Evolutionary conservation across 768 basidiomycete species (phyloP).

Genomic region (Phlegmacium glaucopus): DNA sequence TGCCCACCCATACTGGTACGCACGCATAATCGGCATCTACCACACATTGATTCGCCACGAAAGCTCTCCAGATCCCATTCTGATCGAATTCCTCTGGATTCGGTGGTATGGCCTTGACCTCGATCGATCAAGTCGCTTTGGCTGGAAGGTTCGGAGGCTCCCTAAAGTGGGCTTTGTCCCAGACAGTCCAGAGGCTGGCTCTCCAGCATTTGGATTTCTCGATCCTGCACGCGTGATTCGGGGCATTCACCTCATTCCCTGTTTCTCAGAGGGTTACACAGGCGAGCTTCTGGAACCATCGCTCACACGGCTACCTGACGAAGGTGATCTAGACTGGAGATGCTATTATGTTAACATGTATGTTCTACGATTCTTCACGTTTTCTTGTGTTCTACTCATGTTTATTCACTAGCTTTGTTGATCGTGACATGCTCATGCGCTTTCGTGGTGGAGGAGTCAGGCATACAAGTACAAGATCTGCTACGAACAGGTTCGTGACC

Average conservation of each 20-base stretch:
- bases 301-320: neutral
- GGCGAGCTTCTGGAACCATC: slow-evolving; percentile 7
- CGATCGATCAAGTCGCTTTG: slow-evolving; percentile 7
- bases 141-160: slow-evolving; percentile 26
- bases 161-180: slow-evolving; percentile 35
- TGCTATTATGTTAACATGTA: slow-evolving; percentile 34
- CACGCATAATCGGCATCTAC: slow-evolving; percentile 24
- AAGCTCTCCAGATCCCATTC: neutral
- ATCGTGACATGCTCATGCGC: slow-evolving; percentile 28
- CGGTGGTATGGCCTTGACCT: slow-evolving; percentile 18
- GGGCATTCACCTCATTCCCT: slow-evolving; percentile 37
- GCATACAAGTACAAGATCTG: slow-evolving; percentile 12
- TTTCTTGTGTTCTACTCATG: neutral
- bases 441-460: slow-evolving; percentile 26
- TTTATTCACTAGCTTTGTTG: slow-evolving; percentile 21
- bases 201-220: slow-evolving; percentile 39
- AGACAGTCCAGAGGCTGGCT: slow-evolving; percentile 11
- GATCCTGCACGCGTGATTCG: slow-evolving; percentile 38
- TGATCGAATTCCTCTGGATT: slow-evolving; percentile 12
- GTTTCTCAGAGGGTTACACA: slow-evolving; percentile 18
- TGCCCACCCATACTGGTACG: slow-evolving; percentile 27
- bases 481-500: neutral
- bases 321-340: slow-evolving; percentile 25
- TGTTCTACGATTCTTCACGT: no score
- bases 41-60: slow-evolving; percentile 22